Percentiles rank a stretch among this genome's conserved stretches.
These are phyloP conservation scores for Pelargonium exstipulatum DNA, from an alignment of 441 rosid genomes.

Conservation along the genomic window DNA sequence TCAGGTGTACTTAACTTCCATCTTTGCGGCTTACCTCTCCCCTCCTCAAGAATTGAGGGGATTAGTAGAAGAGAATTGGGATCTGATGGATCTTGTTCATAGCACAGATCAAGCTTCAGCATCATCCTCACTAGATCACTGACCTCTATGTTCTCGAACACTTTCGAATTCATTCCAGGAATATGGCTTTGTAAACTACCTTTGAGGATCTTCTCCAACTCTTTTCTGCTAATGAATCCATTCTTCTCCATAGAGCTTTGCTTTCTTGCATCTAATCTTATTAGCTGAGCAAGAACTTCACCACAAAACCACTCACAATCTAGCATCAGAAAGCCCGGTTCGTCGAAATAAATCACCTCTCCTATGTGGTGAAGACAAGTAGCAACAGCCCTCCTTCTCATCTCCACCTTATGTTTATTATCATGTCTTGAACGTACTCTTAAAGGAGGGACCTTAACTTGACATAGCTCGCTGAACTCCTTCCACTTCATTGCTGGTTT, in stretches of 20 bases:
- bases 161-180: constrained; percentile 82
- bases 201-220: constrained; percentile 68
- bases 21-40: constrained; percentile 77
- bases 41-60: constrained; percentile 85
- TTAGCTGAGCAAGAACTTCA: constrained; percentile 74
- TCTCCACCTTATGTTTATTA: constrained; percentile 57
- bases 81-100: constrained; percentile 69
- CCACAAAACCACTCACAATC: constrained; percentile 87
- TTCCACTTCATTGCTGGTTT: constrained; percentile 88
- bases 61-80: constrained; percentile 63
- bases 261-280: constrained; percentile 59
- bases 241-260: constrained; percentile 48
- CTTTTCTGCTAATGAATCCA: constrained; percentile 63
- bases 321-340: constrained; percentile 59
- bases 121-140: constrained; percentile 65
- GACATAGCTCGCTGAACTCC: constrained; percentile 79
- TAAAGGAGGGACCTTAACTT: constrained; percentile 66
- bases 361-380: constrained; percentile 85
- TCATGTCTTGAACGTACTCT: constrained; percentile 69
- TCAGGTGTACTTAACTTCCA: constrained; percentile 61
- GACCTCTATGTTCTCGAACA: constrained; percentile 67
- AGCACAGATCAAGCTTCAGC: constrained; percentile 82
- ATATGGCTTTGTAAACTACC: constrained; percentile 72
- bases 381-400: constrained; percentile 64
- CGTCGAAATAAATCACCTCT: constrained; percentile 75